Conservation (phyloP, 108 stramenopile species). For the Cyclostephanos invisitatus region DNA sequence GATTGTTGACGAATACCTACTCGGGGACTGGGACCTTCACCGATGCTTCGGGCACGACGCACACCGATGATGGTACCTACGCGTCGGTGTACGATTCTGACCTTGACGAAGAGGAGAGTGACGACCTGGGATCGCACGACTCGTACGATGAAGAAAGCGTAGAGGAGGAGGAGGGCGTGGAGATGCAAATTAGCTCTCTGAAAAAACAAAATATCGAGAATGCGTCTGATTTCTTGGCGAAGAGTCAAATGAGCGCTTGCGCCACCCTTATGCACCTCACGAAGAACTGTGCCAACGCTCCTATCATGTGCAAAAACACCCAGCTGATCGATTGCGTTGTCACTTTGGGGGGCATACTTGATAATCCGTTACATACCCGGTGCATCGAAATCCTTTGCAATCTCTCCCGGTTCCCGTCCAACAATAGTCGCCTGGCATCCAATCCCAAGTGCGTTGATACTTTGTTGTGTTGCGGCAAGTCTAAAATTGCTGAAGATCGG, state of each 20-base stretch:
- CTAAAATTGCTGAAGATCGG: conserved; percentile 58
- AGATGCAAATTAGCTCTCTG: conserved; percentile 50
- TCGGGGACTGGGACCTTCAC: conserved; percentile 40
- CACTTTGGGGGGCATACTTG: conserved; percentile 42
- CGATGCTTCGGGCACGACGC: conserved; percentile 20
- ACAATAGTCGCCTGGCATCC: conserved; percentile 52
- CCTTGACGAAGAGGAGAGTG: conserved; percentile 14
- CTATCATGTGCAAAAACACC: conserved; percentile 44
- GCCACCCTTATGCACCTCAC: conserved; percentile 80
- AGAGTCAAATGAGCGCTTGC: conserved; percentile 72
- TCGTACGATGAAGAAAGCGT: conserved; percentile 28
- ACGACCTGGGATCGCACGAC: conserved; percentile 13
- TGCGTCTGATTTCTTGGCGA: conserved; percentile 44
- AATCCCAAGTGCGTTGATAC: conserved; percentile 57
- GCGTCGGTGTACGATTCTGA: conserved; percentile 15
- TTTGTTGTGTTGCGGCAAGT: conserved; percentile 51
- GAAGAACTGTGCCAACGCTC: conserved; percentile 73
- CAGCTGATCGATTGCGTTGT: conserved; percentile 53
- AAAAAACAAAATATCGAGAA: conserved; percentile 51
- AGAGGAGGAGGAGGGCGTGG: conserved; percentile 39
- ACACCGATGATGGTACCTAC: conserved; percentile 33
- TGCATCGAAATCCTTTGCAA: conserved; percentile 86
- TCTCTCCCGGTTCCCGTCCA: conserved; percentile 75
- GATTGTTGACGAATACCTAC: conserved; percentile 34
- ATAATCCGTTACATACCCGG: conserved; percentile 76